Percentiles rank a stretch among this genome's conserved stretches.
Conservation (phyloP, 768 basidiomycete species). For the Russula sp. region DNA sequence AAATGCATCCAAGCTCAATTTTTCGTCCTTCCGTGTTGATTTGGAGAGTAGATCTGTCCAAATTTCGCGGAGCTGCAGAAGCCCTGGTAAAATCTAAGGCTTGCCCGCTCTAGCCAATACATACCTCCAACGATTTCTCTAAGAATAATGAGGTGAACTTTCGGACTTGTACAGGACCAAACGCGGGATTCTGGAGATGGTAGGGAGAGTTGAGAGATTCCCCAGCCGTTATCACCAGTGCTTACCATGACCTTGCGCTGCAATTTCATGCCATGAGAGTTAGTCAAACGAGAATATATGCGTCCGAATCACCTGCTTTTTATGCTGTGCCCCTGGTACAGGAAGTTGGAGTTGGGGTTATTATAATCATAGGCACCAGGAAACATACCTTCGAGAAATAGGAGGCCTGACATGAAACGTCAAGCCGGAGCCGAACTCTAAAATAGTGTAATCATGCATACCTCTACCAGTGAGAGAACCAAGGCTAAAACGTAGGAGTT, state of each 20-base stretch:
- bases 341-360: neutral
- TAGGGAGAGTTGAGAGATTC: neutral
- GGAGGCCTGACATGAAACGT: neutral
- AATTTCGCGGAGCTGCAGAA: conserved; percentile 26
- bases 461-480: conserved; percentile 17
- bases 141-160: conserved; percentile 23
- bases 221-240: too few relatives aligned
- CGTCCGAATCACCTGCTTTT: conserved; percentile 1
- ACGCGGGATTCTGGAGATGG: conserved; percentile 23
- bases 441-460: neutral
- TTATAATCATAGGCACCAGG: too few relatives aligned
- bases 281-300: too few relatives aligned
- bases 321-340: conserved; percentile 9
- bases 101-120: neutral
- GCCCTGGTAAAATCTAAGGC: too few relatives aligned
- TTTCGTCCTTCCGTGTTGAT: conserved; percentile 8
- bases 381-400: conserved; percentile 17
- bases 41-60: conserved; percentile 19
- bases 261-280: too few relatives aligned
- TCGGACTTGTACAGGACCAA: conserved; percentile 23
- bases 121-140: conserved; percentile 22
- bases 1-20: conserved; percentile 11
- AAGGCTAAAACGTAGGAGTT: conserved; percentile 9
- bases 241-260: conserved; percentile 11
- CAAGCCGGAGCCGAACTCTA: neutral